These are phyloP conservation scores for Aspergillus intermedius DNA, from an alignment of 2,329 filamentous ascomycete species.

Conservation along the genomic window DNA sequence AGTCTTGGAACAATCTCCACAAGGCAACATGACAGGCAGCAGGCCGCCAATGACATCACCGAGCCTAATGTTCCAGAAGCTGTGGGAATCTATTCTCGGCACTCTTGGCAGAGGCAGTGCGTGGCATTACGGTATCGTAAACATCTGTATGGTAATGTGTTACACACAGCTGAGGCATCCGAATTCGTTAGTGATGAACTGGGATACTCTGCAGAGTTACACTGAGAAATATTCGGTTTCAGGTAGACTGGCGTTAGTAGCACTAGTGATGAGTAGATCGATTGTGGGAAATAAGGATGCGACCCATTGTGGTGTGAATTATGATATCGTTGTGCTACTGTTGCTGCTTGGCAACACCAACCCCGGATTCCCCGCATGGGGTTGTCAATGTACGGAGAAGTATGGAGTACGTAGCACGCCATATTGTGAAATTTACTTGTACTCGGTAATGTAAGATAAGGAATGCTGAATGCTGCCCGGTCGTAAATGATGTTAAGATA, in stretches of 20 bases:
- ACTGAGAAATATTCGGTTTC: no score
- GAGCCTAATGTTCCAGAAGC: background rate
- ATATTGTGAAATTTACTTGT: no score
- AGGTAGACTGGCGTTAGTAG: no score
- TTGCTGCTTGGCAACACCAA: background rate
- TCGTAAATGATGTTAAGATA: no score
- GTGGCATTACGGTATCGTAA: background rate
- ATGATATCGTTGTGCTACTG: background rate
- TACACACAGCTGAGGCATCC: no score
- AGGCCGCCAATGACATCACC: background rate
- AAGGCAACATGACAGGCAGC: background rate
- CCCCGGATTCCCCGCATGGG: background rate
- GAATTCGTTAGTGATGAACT: no score
- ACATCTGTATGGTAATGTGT: background rate
- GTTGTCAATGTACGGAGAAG: background rate
- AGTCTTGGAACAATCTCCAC: no score
- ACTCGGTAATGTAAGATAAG: background rate
- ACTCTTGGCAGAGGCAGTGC: background rate
- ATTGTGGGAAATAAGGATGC: no score
- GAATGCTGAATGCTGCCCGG: background rate
- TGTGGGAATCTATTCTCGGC: background rate
- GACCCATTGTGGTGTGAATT: background rate
- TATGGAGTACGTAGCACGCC: background rate
- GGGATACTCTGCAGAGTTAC: no score
- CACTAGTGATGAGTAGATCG: no score